phyloP scores from a whole-genome alignment of 1,284 basidiomycete species.

The Sphaerobolus stellatus region DNA sequence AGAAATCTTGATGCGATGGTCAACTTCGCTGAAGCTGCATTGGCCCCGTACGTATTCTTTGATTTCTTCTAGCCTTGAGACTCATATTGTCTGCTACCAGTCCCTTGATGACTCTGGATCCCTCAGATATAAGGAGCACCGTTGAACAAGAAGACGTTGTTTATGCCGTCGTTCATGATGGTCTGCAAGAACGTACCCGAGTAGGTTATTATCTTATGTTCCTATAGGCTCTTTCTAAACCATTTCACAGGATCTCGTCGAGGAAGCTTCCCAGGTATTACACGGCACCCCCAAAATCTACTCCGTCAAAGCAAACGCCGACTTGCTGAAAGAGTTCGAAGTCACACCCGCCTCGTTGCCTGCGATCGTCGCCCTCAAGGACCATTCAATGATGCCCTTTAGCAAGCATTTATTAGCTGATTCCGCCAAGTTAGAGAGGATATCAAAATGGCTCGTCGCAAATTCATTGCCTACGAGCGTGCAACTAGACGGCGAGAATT shows the following conservation, averaged over 20 bases:
- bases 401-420: neutral
- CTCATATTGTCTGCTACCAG: neutral
- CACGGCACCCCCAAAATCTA: conserved; percentile 72
- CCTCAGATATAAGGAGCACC: conserved; percentile 49
- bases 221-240: conserved; percentile 4
- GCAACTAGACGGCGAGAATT: conserved; percentile 73
- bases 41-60: conserved; percentile 50
- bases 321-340: conserved; percentile 53
- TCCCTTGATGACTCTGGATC: conserved; percentile 3
- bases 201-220: conserved; percentile 34
- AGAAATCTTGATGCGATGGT: conserved; percentile 68
- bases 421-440: neutral
- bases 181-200: conserved; percentile 39
- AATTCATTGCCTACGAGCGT: conserved; percentile 70
- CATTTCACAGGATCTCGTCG: conserved; percentile 41
- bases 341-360: conserved; percentile 46
- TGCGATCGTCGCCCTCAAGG: conserved; percentile 75
- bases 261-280: conserved; percentile 53
- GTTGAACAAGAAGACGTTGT: conserved; percentile 61
- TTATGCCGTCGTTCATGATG: conserved; percentile 72
- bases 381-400: conserved; percentile 49
- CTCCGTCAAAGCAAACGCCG: conserved; percentile 44
- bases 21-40: conserved; percentile 70
- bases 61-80: conserved; percentile 11
- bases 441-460: conserved; percentile 53